phyloP scores from a whole-genome alignment of 495 filamentous ascomycete species.

The Podospora pseudoanserina region DNA sequence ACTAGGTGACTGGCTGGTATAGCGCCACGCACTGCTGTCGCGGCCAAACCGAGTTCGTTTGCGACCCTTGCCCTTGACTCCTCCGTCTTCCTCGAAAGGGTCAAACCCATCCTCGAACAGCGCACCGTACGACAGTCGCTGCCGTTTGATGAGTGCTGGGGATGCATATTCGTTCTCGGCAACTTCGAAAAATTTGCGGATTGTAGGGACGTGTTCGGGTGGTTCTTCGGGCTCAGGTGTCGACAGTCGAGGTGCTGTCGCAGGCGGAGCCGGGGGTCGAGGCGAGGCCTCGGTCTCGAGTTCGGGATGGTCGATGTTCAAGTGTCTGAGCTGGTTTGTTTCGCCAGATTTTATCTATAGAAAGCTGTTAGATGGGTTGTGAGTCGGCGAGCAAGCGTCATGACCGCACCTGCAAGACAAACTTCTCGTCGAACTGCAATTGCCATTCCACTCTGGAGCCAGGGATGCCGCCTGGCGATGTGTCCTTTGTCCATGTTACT shows the following conservation, averaged over 20 bases:
- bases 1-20: constrained; percentile 62
- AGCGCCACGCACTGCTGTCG: constrained; percentile 64
- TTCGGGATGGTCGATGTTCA: constrained; percentile 48
- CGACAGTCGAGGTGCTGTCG: constrained; percentile 7
- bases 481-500: constrained; percentile 52
- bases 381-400: not conserved
- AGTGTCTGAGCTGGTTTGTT: constrained; percentile 29
- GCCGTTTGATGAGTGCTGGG: constrained; percentile 70
- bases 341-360: constrained; percentile 35
- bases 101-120: constrained; percentile 57
- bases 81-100: constrained; percentile 70
- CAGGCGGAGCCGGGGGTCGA: constrained; percentile 12
- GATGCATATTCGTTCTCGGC: constrained; percentile 57
- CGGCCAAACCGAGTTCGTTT: constrained; percentile 74
- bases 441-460: constrained; percentile 74
- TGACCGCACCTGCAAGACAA: constrained; percentile 55
- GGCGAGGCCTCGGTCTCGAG: not conserved
- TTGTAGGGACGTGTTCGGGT: constrained; percentile 10
- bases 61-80: constrained; percentile 58
- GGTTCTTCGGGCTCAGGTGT: constrained; percentile 13
- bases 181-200: constrained; percentile 23
- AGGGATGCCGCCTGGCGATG: constrained; percentile 55
- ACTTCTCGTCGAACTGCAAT: constrained; percentile 55
- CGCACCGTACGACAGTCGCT: constrained; percentile 57
- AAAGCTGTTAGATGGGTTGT: constrained; percentile 5